Evolutionary conservation across 768 basidiomycete species (phyloP).

Genomic region (Cystofilobasidium bisporidii): DNA sequence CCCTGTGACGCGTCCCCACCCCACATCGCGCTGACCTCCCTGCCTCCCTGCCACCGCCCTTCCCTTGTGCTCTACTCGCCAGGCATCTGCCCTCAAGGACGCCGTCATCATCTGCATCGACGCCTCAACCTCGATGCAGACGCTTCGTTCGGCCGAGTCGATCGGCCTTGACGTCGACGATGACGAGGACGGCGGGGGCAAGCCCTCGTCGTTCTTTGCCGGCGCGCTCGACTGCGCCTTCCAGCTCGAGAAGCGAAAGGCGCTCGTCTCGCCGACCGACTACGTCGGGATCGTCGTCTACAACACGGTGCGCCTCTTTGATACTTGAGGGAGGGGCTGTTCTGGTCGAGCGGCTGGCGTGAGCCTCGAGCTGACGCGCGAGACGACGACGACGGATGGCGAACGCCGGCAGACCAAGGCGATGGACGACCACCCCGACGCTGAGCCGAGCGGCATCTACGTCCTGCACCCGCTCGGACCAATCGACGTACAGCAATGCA

Average conservation of each 20-base stretch:
- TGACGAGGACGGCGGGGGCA: background rate
- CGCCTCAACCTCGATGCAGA: constrained; percentile 80
- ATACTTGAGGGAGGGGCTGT: no score
- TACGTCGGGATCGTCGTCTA: constrained; percentile 81
- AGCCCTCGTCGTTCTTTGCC: constrained; percentile 54
- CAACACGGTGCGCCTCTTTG: constrained; percentile 87
- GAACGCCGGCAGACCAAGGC: background rate
- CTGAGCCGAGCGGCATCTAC: constrained; percentile 41
- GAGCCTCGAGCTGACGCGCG: no score
- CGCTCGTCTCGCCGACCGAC: constrained; percentile 78
- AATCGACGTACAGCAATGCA: constrained; percentile 70
- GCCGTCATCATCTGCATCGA: constrained; percentile 94
- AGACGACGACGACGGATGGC: no score
- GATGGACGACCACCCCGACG: background rate
- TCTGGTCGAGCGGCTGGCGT: no score
- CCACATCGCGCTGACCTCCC: background rate
- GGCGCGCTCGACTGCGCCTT: constrained; percentile 71
- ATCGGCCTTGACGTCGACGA: constrained; percentile 15
- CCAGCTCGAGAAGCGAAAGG: constrained; percentile 81
- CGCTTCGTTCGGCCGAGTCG: background rate
- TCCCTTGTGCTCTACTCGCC: background rate
- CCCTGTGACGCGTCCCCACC: background rate
- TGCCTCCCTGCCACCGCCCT: no score
- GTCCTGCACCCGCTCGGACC: constrained; percentile 67
- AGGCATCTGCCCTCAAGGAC: constrained; percentile 45